These are phyloP conservation scores for Sistotremastrum niveocremeum DNA, from an alignment of 768 basidiomycete species.

Conservation along the genomic window DNA sequence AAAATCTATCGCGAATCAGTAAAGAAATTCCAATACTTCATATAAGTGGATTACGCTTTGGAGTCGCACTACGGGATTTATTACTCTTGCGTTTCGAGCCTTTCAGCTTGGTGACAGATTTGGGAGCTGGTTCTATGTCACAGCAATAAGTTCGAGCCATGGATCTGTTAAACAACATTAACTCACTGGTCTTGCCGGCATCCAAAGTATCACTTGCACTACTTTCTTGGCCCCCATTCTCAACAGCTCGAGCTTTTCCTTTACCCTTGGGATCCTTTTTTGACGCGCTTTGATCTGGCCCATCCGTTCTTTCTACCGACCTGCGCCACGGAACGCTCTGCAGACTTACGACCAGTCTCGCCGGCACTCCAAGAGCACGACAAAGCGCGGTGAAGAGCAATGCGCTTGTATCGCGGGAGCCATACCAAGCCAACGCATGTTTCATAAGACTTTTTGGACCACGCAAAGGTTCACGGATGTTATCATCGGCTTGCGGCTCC, in stretches of 20 bases:
- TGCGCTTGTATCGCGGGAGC: constrained; percentile 75
- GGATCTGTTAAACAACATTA: constrained; percentile 19
- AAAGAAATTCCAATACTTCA: background rate
- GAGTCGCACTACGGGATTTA: constrained; percentile 22
- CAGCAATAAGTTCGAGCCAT: constrained; percentile 28
- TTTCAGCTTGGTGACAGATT: constrained; percentile 43
- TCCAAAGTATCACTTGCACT: no score
- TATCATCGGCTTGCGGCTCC: constrained; percentile 18
- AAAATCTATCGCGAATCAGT: no score
- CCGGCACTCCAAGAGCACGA: constrained; percentile 73
- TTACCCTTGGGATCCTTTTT: constrained; percentile 19
- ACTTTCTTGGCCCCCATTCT: no score
- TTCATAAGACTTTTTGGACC: constrained; percentile 87
- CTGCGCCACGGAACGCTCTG: constrained; percentile 82
- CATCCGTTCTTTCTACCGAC: constrained; percentile 23
- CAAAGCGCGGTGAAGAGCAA: constrained; percentile 88
- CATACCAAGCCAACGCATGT: constrained; percentile 66
- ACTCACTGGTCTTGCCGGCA: no score
- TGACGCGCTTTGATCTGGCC: constrained; percentile 16
- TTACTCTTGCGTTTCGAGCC: constrained; percentile 39
- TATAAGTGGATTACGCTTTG: constrained; percentile 3
- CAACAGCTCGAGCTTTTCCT: constrained; percentile 15
- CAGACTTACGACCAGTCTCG: constrained; percentile 77
- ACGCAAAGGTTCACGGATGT: constrained; percentile 53
- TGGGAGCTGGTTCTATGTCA: constrained; percentile 25